Evolutionary conservation across 495 filamentous ascomycete species (phyloP).

Genomic region (Entonaema liquescens): DNA sequence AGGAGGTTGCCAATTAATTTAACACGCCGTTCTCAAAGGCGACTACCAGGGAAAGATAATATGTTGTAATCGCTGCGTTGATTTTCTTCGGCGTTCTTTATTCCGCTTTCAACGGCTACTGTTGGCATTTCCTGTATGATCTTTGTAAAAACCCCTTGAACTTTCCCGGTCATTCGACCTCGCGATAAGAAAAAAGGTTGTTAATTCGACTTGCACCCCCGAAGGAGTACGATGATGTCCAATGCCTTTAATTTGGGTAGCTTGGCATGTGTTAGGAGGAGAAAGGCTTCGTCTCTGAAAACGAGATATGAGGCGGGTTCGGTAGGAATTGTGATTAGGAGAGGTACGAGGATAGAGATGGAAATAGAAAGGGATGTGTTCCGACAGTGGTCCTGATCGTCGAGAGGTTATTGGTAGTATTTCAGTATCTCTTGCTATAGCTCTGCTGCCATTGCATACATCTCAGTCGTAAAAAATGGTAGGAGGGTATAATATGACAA

Average conservation of each 20-base stretch:
- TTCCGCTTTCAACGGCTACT: constrained; percentile 36
- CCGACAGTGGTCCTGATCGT: constrained; percentile 13
- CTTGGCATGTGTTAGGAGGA: constrained; percentile 11
- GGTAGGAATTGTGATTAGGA: constrained; percentile 7
- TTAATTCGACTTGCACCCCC: constrained; percentile 1
- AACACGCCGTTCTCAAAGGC: constrained; percentile 9
- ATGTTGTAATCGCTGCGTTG: constrained; percentile 49
- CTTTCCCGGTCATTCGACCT: constrained; percentile 28
- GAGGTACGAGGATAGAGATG: constrained; percentile 20
- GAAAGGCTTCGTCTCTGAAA: constrained; percentile 24
- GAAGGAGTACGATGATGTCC: constrained; percentile 1
- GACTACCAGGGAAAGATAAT: constrained; percentile 38
- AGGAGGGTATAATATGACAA: constrained; percentile 46
- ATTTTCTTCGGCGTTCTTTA: constrained; percentile 43
- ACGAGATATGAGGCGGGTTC: constrained; percentile 26
- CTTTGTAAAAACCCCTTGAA: constrained; percentile 39
- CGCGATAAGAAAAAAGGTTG: constrained; percentile 22
- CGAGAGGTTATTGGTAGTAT: constrained; percentile 5
- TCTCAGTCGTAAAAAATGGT: constrained; percentile 32
- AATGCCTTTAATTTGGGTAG: neutral
- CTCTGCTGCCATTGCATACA: constrained; percentile 36
- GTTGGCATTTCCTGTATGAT: constrained; percentile 45
- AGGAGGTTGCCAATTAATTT: constrained; percentile 61
- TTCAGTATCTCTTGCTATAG: constrained; percentile 25
- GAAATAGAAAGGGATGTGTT: constrained; percentile 19